phyloP scores from a whole-genome alignment of 176 grass and related monocot species.

The sorghum (Sorghum bicolor) region DNA sequence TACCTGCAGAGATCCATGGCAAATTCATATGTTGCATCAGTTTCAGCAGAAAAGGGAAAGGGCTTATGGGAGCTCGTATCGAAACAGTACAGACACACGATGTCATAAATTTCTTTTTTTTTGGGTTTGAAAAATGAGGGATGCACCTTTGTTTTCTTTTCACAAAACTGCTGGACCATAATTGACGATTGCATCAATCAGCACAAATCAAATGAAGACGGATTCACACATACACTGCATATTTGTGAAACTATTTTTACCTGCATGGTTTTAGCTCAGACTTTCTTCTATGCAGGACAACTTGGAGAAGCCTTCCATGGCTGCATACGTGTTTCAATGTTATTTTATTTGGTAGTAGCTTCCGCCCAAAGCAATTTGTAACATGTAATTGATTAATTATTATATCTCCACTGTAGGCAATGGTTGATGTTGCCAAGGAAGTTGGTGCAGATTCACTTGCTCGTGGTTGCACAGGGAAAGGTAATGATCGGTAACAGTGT shows the following conservation, averaged over 20 bases:
- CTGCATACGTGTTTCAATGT: neutral
- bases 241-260: neutral
- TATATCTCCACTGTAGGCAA: slow-evolving; percentile 53
- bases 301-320: neutral
- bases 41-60: neutral
- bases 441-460: slow-evolving; percentile 89
- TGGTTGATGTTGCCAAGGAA: slow-evolving; percentile 94
- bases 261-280: neutral
- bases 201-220: neutral
- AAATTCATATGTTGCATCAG: neutral
- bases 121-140: neutral
- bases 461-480: slow-evolving; percentile 95
- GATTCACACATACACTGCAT: neutral
- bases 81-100: neutral
- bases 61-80: neutral
- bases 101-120: neutral
- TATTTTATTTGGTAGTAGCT: neutral
- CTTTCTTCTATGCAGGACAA: neutral
- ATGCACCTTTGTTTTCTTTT: neutral
- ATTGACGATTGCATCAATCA: neutral
- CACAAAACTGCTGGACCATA: neutral
- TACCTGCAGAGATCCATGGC: slow-evolving; percentile 32
- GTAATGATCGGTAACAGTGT: slow-evolving; percentile 76
- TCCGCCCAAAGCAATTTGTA: neutral
- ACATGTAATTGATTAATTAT: slow-evolving; percentile 24